Conservation (phyloP, 2,329 filamentous ascomycete genomes). For the Penicillium janthinellum region DNA sequence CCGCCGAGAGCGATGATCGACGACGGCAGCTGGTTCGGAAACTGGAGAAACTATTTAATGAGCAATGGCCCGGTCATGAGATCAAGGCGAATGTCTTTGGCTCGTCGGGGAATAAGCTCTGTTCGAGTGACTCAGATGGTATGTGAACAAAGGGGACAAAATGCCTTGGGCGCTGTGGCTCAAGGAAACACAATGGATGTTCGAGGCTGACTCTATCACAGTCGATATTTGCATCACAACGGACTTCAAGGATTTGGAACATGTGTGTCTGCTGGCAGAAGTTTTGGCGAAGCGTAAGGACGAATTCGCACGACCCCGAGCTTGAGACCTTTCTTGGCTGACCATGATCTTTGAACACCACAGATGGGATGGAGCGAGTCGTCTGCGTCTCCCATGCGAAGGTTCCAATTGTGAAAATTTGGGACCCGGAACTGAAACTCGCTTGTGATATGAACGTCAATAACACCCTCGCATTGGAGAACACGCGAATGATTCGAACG, state of each 20-base stretch:
- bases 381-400: conserved; percentile 94
- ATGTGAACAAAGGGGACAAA: conserved; percentile 35
- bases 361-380: conserved; percentile 95
- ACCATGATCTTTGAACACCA: conserved; percentile 9
- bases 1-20: conserved; percentile 73
- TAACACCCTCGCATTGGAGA: conserved; percentile 90
- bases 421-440: conserved; percentile 88
- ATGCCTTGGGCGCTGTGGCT: background rate
- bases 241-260: conserved; percentile 80
- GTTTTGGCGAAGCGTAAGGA: conserved; percentile 79
- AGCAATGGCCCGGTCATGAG: conserved; percentile 86
- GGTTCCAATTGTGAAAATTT: conserved; percentile 97
- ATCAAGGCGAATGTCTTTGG: conserved; percentile 94
- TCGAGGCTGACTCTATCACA: conserved; percentile 44
- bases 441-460: conserved; percentile 99
- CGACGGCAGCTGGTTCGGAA: conserved; percentile 79
- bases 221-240: conserved; percentile 99
- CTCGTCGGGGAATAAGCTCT: conserved; percentile 94
- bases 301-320: background rate
- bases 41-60: conserved; percentile 82
- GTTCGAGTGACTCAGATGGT: conserved; percentile 96
- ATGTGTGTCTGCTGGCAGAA: conserved; percentile 86
- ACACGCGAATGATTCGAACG: conserved; percentile 96
- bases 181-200: background rate
- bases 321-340: conserved; percentile 6